Base-by-base conservation (phyloP, 2,329 filamentous ascomycete species). In the Ophiostoma tasmaniense region DNA sequence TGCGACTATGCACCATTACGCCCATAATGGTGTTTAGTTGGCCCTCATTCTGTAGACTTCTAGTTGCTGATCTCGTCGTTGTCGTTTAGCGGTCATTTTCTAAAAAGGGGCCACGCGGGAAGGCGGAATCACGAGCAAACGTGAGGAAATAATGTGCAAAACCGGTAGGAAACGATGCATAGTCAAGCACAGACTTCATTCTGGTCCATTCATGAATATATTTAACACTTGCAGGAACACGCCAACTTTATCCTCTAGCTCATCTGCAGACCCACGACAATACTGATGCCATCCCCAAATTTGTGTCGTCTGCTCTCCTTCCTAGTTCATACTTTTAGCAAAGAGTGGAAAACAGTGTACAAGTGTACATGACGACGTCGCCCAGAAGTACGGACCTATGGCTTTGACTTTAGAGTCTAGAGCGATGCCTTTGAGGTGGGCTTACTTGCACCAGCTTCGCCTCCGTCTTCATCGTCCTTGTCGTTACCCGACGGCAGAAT, bases 401-500 rank as follows among this genome's bases (percentile, higher is more conserved):
- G 11, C 59, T 35, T 59, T 5, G 33, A 33, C 1, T 33, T 33
- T 8, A 33, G 1, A 33, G 2, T 33, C 33, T 61, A 64, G 20
- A 64, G 33, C 33, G 61, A 64, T n/a, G 33, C 3, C 10, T 64
- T 64, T 20, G 20, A 45, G 20, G 5, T 22, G 61, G 33, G 30
- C 33, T 61, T 25, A 6, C 20, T 62, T 62, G 59, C 14, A 33
- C 59, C 50, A 1, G 50, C 50, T 25, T 55, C 13, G 13, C 10
- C n/a, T 17, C 30, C 55, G 13, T 22, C n/a, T 17, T 61, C 55
- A 13, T 39, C 61, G 33, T 64, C 61, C 6, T 52, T 37, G 45
- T 52, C 65, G 30, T 66, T 55, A 10, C 65, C 68, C 10, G 65
- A 55, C 65, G 65, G 28, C 65, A 50, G 65, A 17, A 66, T 33